Percentiles rank a stretch among this genome's conserved stretches.
Conservation (phyloP, 768 basidiomycete genomes). For the Dioszegia aurantiaca region DNA sequence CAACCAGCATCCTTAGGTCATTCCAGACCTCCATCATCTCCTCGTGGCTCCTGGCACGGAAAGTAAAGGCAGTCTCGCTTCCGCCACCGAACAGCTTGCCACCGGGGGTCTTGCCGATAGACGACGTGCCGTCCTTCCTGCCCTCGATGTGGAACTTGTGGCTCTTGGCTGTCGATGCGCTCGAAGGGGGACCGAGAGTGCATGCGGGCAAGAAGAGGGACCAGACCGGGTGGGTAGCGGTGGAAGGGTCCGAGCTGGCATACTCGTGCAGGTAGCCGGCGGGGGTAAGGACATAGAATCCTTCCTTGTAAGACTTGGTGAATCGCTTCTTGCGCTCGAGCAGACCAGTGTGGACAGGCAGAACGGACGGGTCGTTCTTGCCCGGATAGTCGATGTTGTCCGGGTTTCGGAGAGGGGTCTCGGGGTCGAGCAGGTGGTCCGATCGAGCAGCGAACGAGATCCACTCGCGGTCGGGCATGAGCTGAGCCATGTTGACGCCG, state of each 20-base stretch:
- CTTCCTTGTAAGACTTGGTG: slow-evolving; percentile 78
- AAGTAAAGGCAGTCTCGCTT: slow-evolving; percentile 69
- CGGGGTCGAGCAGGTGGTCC: slow-evolving; percentile 93
- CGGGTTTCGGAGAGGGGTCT: slow-evolving; percentile 71
- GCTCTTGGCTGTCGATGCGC: slow-evolving; percentile 61
- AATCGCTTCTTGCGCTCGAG: slow-evolving; percentile 95
- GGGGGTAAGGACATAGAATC: slow-evolving; percentile 87
- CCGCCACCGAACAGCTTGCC: slow-evolving; percentile 47
- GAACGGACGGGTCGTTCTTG: slow-evolving; percentile 82
- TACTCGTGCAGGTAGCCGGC: slow-evolving; percentile 97
- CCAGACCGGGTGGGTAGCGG: slow-evolving; percentile 64
- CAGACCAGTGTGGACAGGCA: slow-evolving; percentile 80
- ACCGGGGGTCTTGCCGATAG: slow-evolving; percentile 51
- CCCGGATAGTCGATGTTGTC: slow-evolving; percentile 73
- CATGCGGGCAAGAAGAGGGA: slow-evolving; percentile 89
- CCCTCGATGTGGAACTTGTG: slow-evolving; percentile 99
- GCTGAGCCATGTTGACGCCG: slow-evolving; percentile 68
- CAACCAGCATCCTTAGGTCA: slow-evolving; percentile 88
- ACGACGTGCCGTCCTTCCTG: slow-evolving; percentile 72
- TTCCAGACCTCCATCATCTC: slow-evolving; percentile 99
- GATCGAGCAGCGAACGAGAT: slow-evolving; percentile 87
- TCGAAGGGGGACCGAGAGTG: slow-evolving; percentile 86
- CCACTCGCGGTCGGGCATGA: slow-evolving; percentile 90
- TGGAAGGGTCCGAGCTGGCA: slow-evolving; percentile 66
- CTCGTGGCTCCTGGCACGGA: slow-evolving; percentile 81